Conservation (phyloP, 768 basidiomycete genomes). For the Kwoniella shandongensis region DNA sequence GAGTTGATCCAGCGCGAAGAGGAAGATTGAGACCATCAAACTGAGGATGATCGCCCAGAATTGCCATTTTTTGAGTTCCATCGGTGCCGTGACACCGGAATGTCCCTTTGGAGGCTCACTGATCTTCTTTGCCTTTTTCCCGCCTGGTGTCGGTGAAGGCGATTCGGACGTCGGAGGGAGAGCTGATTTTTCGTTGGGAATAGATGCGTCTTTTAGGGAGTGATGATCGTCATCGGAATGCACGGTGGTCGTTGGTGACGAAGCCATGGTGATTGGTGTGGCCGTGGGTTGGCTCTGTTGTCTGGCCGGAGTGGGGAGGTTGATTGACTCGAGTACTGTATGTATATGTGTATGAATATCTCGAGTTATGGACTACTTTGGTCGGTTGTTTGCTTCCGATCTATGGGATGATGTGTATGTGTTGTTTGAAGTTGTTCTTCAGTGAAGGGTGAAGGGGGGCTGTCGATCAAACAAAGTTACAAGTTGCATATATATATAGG, state of each 20-base stretch:
- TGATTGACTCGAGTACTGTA: no score
- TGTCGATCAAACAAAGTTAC: no score
- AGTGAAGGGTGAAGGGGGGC: no score
- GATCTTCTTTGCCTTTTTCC: constrained; percentile 7
- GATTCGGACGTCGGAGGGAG: no score
- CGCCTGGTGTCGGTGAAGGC: background rate
- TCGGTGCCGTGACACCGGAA: constrained; percentile 21
- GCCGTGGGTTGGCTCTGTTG: background rate
- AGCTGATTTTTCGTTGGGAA: background rate
- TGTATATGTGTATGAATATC: no score
- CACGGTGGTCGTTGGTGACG: constrained; percentile 19
- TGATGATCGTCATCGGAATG: constrained; percentile 7
- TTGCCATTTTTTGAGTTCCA: constrained; percentile 33
- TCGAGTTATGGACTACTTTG: no score
- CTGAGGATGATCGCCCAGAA: constrained; percentile 38
- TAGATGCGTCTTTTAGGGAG: background rate
- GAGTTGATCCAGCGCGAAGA: constrained; percentile 52
- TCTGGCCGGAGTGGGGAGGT: no score
- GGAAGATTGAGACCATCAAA: constrained; percentile 43
- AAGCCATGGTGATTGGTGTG: constrained; percentile 10
- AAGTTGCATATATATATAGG: no score
- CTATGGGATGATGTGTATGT: no score
- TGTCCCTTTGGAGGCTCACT: constrained; percentile 11
- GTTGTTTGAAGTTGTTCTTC: no score
- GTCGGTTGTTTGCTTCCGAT: no score